Base-by-base conservation (phyloP, 345 rosid genomes). In the Laguncularia racemosa region DNA sequence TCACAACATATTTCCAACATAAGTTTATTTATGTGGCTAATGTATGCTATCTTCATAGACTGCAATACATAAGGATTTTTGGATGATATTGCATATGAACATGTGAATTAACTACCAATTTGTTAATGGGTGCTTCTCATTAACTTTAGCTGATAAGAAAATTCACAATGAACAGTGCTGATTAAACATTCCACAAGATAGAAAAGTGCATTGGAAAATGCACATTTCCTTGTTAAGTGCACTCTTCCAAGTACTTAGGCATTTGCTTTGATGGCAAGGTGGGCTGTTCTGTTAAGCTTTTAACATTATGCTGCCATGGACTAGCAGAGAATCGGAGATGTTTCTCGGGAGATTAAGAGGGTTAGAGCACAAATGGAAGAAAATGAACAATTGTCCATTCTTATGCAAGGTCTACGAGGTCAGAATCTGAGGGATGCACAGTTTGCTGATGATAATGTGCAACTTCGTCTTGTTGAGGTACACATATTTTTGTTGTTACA, bases 361-460 rank as follows among this genome's bases (percentile, higher is more conserved):
- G 89, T 89, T 50, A 78, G 96, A 64, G 96, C 93, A 49, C 93
- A 92, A 62, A 89, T 89, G 96, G 98, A 92, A 76, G 84, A 89
- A 71, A 79, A 92, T 65, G 98, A 92, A 60, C 73, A 86, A 48
- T 53, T 92, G 50, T 70, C 98, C 12, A 84, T 79, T n/a, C 67
- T 89, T 2, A 92, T 92, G 98, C 79, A 75, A 73, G 98, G 98
- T 4, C 80, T 92, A 58, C 84, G 96, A 50, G 98, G 98, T 43
- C 98, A 86, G 73, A 92, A 89, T 65, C 60, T 92, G 66, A 81
- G 80, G 61, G 98, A 92, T 63, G 71, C 81, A 0, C 84, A 78
- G 57, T 89, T 92, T 57, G 96, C 98, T 4, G 98, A 84, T 60
- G 77, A 84, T 67, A 83, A 55, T 64, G 52, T 89, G 58, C 74